A percentile compares a stretch with the other conserved stretches of the same genome.
Evolutionary conservation across 2,329 filamentous ascomycete genomes (phyloP).

Genomic region (Cryphonectria radicalis): DNA sequence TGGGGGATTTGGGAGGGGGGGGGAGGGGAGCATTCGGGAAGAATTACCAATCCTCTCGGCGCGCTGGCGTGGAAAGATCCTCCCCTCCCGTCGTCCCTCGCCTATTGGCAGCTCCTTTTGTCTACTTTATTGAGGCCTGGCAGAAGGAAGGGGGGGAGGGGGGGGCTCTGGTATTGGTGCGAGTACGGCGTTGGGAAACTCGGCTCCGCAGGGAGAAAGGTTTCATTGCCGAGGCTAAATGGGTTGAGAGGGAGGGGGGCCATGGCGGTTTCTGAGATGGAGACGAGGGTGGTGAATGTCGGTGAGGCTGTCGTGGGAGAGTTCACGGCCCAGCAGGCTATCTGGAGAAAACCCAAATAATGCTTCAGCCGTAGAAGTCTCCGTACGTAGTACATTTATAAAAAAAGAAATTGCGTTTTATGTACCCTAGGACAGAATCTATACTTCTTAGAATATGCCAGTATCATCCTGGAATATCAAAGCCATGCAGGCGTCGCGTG

Average conservation of each 20-base stretch:
- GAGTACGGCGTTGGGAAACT: constrained; percentile 60
- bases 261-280: constrained; percentile 61
- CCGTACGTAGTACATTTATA: not conserved
- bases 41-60: constrained; percentile 63
- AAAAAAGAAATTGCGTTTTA: not conserved
- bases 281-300: constrained; percentile 64
- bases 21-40: constrained; percentile 65
- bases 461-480: not conserved
- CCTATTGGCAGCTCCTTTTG: constrained; percentile 59
- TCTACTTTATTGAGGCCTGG: constrained; percentile 61
- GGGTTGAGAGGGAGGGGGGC: constrained; percentile 54
- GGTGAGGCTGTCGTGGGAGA: constrained; percentile 58
- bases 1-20: too few relatives aligned
- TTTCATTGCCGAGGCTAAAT: constrained; percentile 58
- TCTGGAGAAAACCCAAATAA: too few relatives aligned
- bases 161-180: constrained; percentile 51
- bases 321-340: constrained; percentile 53
- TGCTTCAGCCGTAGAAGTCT: not conserved
- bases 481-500: not conserved
- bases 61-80: constrained; percentile 60
- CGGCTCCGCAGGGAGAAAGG: constrained; percentile 54
- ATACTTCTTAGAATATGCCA: not conserved
- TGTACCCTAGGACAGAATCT: not conserved
- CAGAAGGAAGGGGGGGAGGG: constrained; percentile 39
- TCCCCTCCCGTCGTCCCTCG: constrained; percentile 59